phyloP scores from a whole-genome alignment of 345 rosid species.

The Aethionema arabicum region DNA sequence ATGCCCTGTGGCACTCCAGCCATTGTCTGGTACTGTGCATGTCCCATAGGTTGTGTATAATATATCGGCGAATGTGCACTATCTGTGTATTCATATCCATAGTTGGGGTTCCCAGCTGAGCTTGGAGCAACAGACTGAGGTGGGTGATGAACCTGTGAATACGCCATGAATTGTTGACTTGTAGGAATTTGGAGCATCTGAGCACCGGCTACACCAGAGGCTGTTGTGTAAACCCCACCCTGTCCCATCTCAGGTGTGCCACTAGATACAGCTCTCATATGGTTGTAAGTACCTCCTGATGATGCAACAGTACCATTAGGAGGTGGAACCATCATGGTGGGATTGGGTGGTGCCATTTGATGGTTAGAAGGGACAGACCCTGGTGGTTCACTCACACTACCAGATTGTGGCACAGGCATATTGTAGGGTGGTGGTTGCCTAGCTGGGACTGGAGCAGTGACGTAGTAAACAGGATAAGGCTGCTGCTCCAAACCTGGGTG shows the following conservation, averaged over 20 bases:
- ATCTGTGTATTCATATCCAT: conserved; percentile 62
- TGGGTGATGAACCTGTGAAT: conserved; percentile 78
- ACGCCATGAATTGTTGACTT: conserved; percentile 72
- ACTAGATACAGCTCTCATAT: conserved; percentile 54
- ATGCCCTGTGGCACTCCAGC: conserved; percentile 42
- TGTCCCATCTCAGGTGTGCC: conserved; percentile 69
- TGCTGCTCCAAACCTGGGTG: conserved; percentile 78
- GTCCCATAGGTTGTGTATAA: conserved; percentile 74
- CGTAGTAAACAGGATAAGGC: conserved; percentile 75
- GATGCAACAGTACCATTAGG: conserved; percentile 14
- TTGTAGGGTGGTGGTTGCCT: conserved; percentile 55
- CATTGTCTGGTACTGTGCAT: conserved; percentile 91
- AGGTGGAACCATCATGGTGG: conserved; percentile 53
- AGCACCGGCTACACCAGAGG: conserved; percentile 46
- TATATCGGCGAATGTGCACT: conserved; percentile 70
- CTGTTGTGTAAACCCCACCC: conserved; percentile 57
- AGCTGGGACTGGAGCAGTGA: conserved; percentile 41
- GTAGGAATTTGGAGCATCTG: conserved; percentile 70
- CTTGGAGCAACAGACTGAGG: conserved; percentile 68
- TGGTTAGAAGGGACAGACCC: conserved; percentile 47
- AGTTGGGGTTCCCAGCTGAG: conserved; percentile 51
- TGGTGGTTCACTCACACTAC: conserved; percentile 50
- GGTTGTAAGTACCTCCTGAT: conserved; percentile 42
- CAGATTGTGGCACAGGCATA: conserved; percentile 56
- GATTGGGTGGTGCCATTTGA: conserved; percentile 55